Percentiles rank a stretch among this genome's conserved stretches.
These are phyloP conservation scores for Circinella minor DNA, from an alignment of 371 early-diverging fungal genomes.

Conservation along the genomic window DNA sequence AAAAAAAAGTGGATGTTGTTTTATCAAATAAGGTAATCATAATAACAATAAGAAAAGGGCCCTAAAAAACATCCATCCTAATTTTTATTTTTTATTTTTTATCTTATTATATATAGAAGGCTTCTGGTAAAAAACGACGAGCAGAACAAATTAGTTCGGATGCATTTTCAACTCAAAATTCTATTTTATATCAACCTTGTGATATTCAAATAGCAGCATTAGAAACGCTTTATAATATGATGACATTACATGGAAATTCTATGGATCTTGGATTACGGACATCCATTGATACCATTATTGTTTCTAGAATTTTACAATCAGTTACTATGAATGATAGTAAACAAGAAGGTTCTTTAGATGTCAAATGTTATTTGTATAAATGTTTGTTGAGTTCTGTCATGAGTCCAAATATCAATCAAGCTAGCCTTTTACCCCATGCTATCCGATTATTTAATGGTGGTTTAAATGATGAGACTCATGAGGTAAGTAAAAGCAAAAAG, in stretches of 20 bases:
- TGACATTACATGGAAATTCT: conserved; percentile 35
- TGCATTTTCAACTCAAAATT: neutral
- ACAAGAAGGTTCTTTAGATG: neutral
- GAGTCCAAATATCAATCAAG: conserved; percentile 44
- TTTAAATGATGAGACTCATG: conserved; percentile 39
- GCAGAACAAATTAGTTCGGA: conserved; percentile 6
- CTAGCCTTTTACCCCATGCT: conserved; percentile 47
- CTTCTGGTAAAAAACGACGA: conserved; percentile 13
- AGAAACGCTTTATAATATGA: conserved; percentile 22
- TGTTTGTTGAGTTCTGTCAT: conserved; percentile 45
- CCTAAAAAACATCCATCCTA: too few species aligned
- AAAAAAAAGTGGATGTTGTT: conserved; percentile 8
- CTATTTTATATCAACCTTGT: conserved; percentile 20
- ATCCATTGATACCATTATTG: conserved; percentile 32
- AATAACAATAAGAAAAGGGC: too few species aligned
- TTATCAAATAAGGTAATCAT: neutral
- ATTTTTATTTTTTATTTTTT: too few species aligned
- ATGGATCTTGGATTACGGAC: conserved; percentile 33
- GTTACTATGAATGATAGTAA: conserved; percentile 6
- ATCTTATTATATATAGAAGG: neutral
- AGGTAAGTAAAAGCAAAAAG: conserved; percentile 17
- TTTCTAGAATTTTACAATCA: conserved; percentile 40
- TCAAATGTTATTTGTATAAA: conserved; percentile 42
- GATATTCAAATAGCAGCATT: conserved; percentile 41
- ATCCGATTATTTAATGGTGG: conserved; percentile 47